Evolutionary conservation across 2,329 filamentous ascomycete genomes (phyloP).

Genomic region (Claviceps humidiphila): DNA sequence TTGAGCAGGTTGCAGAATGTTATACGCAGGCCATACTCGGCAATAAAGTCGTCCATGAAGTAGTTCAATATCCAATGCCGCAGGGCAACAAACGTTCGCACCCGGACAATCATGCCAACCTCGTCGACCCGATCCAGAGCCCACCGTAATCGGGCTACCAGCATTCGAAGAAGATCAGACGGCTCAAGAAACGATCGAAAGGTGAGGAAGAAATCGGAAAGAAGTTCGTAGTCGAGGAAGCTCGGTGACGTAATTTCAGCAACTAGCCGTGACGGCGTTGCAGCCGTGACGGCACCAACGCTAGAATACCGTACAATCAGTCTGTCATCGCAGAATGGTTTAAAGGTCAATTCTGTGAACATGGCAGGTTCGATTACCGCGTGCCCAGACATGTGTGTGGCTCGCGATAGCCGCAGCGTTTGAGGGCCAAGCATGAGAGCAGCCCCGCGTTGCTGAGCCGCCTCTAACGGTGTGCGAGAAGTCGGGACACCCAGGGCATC

Average conservation of each 20-base stretch:
- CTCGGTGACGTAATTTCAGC: constrained; percentile 93
- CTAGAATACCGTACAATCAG: constrained; percentile 71
- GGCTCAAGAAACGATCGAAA: constrained; percentile 78
- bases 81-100: constrained; percentile 87
- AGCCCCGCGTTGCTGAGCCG: constrained; percentile 8
- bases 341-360: constrained; percentile 68
- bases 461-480: constrained; percentile 15
- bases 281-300: constrained; percentile 67
- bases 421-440: constrained; percentile 22
- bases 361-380: constrained; percentile 56
- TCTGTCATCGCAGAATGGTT: constrained; percentile 65
- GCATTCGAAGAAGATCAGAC: constrained; percentile 63
- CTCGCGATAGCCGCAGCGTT: constrained; percentile 27
- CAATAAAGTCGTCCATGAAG: constrained; percentile 85
- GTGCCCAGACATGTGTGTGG: constrained; percentile 36
- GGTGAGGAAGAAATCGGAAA: constrained; percentile 96
- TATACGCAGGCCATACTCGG: constrained; percentile 58
- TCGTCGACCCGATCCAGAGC: constrained; percentile 69
- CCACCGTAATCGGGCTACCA: constrained; percentile 79
- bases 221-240: constrained; percentile 90
- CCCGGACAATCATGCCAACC: constrained; percentile 82
- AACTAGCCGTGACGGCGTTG: constrained; percentile 79
- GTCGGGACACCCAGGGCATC: constrained; percentile 25
- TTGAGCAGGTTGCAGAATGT: constrained; percentile 77
- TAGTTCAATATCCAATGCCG: constrained; percentile 98